A percentile compares a stretch with the other conserved stretches of the same genome.
These are phyloP conservation scores for Colletotrichum tropicale DNA, from an alignment of 2,329 filamentous ascomycete genomes.

Conservation along the genomic window DNA sequence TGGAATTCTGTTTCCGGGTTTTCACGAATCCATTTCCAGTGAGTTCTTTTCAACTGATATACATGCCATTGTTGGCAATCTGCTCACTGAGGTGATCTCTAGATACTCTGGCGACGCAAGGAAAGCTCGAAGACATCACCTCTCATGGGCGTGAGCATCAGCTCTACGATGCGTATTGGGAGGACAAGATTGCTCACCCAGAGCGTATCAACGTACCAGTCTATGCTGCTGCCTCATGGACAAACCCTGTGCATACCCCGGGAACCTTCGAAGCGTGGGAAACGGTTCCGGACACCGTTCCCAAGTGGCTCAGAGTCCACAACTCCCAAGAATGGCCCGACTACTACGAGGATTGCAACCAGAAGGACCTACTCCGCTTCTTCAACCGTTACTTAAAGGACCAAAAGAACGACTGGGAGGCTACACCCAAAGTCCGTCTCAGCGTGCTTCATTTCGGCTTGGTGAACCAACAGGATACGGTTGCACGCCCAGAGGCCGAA, in stretches of 20 bases:
- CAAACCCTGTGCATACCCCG: not conserved
- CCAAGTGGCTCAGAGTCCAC: not conserved
- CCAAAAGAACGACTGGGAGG: not conserved
- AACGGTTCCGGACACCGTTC: not conserved
- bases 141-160: not conserved
- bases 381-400: not conserved
- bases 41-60: not conserved
- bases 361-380: not conserved
- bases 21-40: not conserved
- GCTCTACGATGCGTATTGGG: not conserved
- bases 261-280: not conserved
- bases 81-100: accelerated
- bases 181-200: not conserved
- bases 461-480: not conserved
- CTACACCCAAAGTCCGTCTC: not conserved
- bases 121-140: not conserved
- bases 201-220: not conserved
- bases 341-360: not conserved
- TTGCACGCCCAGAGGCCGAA: not conserved
- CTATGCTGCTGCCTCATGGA: not conserved
- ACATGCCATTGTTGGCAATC: accelerated
- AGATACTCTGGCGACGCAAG: not conserved
- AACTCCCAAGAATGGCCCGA: not conserved
- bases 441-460: not conserved
- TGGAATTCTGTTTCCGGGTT: not conserved